Evolutionary conservation across 768 basidiomycete species (phyloP).

Genomic region (Phylloporus sp.): DNA sequence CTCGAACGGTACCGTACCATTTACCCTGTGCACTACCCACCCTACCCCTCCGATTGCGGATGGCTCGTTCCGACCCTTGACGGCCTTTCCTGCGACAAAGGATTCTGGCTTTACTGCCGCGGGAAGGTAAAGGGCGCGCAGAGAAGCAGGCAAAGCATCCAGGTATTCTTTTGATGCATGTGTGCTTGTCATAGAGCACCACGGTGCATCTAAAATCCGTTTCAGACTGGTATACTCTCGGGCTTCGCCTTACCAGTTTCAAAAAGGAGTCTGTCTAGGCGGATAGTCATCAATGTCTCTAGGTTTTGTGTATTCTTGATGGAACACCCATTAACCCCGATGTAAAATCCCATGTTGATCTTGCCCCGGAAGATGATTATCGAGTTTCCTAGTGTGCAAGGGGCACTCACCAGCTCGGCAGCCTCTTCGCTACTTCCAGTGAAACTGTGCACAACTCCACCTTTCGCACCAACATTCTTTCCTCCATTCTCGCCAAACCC

Average conservation of each 20-base stretch:
- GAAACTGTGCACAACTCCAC: conserved; percentile 83
- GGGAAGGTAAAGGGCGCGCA: conserved; percentile 51
- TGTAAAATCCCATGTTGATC: conserved; percentile 65
- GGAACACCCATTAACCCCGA: conserved; percentile 70
- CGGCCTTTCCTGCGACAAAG: conserved; percentile 53
- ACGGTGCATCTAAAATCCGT: conserved; percentile 53
- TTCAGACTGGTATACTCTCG: background rate
- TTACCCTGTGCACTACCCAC: conserved; percentile 57
- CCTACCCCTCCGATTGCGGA: conserved; percentile 62
- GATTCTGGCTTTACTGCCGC: conserved; percentile 50
- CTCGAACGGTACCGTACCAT: conserved; percentile 47
- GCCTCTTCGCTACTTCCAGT: conserved; percentile 65
- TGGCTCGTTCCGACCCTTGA: conserved; percentile 81
- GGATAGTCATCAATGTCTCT: conserved; percentile 50
- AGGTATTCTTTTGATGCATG: conserved; percentile 58
- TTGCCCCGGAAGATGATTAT: conserved; percentile 24
- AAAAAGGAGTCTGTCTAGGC: conserved; percentile 56
- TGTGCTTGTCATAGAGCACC: conserved; percentile 66
- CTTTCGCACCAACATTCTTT: conserved; percentile 48
- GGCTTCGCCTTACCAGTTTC: conserved; percentile 63
- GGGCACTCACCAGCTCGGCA: conserved; percentile 54
- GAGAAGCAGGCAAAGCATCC: conserved; percentile 41
- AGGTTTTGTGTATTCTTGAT: conserved; percentile 71
- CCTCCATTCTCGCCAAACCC: conserved; percentile 61
- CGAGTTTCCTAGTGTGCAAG: background rate